These are phyloP conservation scores for Mycocentrospora acerina DNA, from an alignment of 2,329 filamentous ascomycete species.

Conservation along the genomic window DNA sequence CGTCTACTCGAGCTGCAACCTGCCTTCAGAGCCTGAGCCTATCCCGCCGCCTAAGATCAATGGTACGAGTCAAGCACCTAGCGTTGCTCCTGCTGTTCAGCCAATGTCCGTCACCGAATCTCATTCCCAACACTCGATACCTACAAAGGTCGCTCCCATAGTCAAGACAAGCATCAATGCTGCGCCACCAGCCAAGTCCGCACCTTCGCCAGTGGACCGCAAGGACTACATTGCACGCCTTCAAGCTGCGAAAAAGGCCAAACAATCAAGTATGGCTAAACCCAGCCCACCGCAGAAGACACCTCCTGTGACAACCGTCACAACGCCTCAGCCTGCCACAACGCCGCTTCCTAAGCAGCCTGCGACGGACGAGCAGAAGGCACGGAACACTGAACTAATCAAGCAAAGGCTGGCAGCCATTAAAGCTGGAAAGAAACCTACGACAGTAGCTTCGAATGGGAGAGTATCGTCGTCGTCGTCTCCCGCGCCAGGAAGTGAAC, in stretches of 20 bases:
- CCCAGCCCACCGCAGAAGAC: constrained; percentile 22
- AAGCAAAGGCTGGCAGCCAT: constrained; percentile 76
- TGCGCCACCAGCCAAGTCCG: constrained; percentile 31
- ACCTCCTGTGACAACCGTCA: constrained; percentile 10
- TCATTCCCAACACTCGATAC: neutral
- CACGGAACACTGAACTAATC: constrained; percentile 72
- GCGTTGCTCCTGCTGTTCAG: constrained; percentile 3
- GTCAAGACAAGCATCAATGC: constrained; percentile 23
- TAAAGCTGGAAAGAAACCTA: constrained; percentile 24
- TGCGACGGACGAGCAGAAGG: constrained; percentile 46
- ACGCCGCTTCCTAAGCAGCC: constrained; percentile 17
- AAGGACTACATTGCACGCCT: constrained; percentile 77
- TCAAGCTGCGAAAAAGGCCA: constrained; percentile 70
- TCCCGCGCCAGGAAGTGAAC: neutral
- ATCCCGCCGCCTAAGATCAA: constrained; percentile 23
- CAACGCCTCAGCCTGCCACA: constrained; percentile 14
- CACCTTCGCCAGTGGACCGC: constrained; percentile 58
- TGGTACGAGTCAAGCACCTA: constrained; percentile 4
- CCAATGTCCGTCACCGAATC: constrained; percentile 5
- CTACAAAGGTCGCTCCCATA: constrained; percentile 15
- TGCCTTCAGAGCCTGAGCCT: constrained; percentile 30
- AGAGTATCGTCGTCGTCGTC: constrained; percentile 9
- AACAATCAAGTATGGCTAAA: constrained; percentile 22
- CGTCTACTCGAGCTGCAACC: constrained; percentile 29
- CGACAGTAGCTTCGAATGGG: constrained; percentile 8